These are phyloP conservation scores for Talaromyces verruculosus DNA, from an alignment of 2,329 filamentous ascomycete species.

Conservation along the genomic window DNA sequence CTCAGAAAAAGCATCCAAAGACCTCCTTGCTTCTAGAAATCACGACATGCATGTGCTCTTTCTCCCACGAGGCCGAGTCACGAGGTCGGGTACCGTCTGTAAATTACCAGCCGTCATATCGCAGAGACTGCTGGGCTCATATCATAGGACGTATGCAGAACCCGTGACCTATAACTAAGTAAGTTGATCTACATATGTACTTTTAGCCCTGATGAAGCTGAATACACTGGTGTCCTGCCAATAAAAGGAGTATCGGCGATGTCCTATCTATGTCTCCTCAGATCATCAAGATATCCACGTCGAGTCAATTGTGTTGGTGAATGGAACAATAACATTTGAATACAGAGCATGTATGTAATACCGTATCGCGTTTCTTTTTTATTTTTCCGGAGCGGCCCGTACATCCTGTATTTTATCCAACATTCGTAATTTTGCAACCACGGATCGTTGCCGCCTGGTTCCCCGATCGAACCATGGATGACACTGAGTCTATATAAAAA, in stretches of 20 bases:
- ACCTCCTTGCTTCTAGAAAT: conserved; percentile 9
- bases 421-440: background rate
- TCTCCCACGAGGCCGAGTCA: conserved; percentile 8
- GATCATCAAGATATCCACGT: background rate
- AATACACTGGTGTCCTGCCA: background rate
- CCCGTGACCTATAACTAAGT: background rate
- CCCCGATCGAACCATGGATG: conserved; percentile 11
- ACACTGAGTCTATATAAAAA: background rate
- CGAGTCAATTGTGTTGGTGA: background rate
- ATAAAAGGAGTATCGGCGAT: background rate
- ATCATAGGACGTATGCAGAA: background rate
- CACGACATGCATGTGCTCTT: conserved; percentile 2
- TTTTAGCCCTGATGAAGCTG: background rate
- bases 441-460: conserved; percentile 11
- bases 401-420: background rate
- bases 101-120: background rate
- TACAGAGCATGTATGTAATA: background rate
- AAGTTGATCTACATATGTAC: background rate
- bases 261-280: background rate
- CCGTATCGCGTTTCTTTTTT: background rate
- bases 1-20: background rate
- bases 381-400: conserved; percentile 4
- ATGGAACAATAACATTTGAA: background rate
- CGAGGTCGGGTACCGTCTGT: conserved; percentile 3
- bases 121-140: background rate